Percentiles rank a stretch among this genome's conserved stretches.
phyloP scores from a whole-genome alignment of 1,284 basidiomycete genomes.

The Porodaedalea pini region DNA sequence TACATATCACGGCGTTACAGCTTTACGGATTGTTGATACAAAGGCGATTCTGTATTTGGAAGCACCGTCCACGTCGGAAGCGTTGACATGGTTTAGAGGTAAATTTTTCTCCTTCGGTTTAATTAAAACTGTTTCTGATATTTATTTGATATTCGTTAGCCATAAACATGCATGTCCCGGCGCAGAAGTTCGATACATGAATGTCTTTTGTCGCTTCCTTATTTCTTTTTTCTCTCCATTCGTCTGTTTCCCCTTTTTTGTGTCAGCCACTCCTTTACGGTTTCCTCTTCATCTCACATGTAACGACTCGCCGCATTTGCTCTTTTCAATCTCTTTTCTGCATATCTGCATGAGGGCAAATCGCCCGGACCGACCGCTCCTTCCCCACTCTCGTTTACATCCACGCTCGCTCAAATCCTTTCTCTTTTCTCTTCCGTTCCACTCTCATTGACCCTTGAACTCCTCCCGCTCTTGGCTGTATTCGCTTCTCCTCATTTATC shows the following conservation, averaged over 20 bases:
- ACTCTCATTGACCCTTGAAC: background rate
- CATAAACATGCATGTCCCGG: slow-evolving; percentile 62
- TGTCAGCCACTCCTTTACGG: slow-evolving; percentile 1
- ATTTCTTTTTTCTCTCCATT: slow-evolving; percentile 10
- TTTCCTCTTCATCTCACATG: slow-evolving; percentile 1
- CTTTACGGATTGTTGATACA: slow-evolving; percentile 78
- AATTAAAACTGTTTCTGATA: background rate
- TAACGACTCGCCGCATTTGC: slow-evolving; percentile 10
- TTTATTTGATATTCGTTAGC: slow-evolving; percentile 34
- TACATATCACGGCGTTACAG: slow-evolving; percentile 37
- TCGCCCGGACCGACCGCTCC: slow-evolving; percentile 1
- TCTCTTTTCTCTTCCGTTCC: background rate
- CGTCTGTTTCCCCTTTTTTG: slow-evolving; percentile 2
- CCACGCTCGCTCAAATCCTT: background rate
- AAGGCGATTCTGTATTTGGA: slow-evolving; percentile 93
- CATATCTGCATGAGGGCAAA: slow-evolving; percentile 5
- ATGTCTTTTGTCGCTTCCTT: background rate
- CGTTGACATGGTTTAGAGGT: slow-evolving; percentile 89
- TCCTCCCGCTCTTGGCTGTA: background rate
- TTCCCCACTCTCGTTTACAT: slow-evolving; percentile 12
- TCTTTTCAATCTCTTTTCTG: background rate
- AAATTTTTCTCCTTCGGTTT: slow-evolving; percentile 25
- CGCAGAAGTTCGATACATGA: slow-evolving; percentile 15
- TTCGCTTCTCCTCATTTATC: background rate
- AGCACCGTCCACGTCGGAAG: slow-evolving; percentile 76